A percentile compares a stretch with the other conserved stretches of the same genome.
These are phyloP conservation scores for Colletotrichum tanaceti DNA, from an alignment of 2,329 filamentous ascomycete species.

Conservation along the genomic window DNA sequence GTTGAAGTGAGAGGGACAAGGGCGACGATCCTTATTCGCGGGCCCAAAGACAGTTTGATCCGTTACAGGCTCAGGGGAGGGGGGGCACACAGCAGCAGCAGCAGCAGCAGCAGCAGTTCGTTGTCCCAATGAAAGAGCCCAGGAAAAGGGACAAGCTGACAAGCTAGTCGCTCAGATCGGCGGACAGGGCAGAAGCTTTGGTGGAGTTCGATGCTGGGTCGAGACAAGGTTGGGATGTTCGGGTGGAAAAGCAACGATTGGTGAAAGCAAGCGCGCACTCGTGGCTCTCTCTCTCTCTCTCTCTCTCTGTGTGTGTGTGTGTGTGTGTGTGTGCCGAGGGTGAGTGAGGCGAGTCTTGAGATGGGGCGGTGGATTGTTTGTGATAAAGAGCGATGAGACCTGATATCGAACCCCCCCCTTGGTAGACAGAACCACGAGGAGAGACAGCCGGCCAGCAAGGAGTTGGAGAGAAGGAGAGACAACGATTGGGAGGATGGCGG, in stretches of 20 bases:
- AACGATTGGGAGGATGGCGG: slow-evolving; percentile 1
- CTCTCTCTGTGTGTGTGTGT: too few relatives aligned
- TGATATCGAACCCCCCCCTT: slow-evolving; percentile 34
- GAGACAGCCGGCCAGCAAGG: slow-evolving; percentile 20
- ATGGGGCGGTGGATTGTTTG: slow-evolving; percentile 4
- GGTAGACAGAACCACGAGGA: slow-evolving; percentile 25
- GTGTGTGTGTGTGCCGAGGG: slow-evolving; percentile 14
- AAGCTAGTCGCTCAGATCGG: slow-evolving; percentile 2
- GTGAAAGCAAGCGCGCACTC: not conserved
- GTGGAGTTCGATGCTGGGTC: slow-evolving; percentile 27
- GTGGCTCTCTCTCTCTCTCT: too few relatives aligned
- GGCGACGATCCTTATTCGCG: slow-evolving; percentile 41
- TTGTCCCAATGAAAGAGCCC: slow-evolving; percentile 30
- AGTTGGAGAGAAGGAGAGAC: slow-evolving; percentile 20
- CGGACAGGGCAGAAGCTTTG: slow-evolving; percentile 18
- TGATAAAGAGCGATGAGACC: slow-evolving; percentile 36
- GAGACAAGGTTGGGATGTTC: slow-evolving; percentile 17
- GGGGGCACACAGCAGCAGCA: slow-evolving; percentile 12
- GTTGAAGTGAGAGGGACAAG: slow-evolving; percentile 33
- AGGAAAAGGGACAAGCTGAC: not conserved
- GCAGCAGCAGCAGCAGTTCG: slow-evolving; percentile 6
- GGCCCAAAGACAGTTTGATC: slow-evolving; percentile 36
- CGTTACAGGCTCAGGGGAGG: slow-evolving; percentile 35
- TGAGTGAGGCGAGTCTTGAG: too few relatives aligned
- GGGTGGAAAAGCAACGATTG: slow-evolving; percentile 34